Base-by-base conservation (phyloP, 768 basidiomycete species). In the Podaxis pistillaris region DNA sequence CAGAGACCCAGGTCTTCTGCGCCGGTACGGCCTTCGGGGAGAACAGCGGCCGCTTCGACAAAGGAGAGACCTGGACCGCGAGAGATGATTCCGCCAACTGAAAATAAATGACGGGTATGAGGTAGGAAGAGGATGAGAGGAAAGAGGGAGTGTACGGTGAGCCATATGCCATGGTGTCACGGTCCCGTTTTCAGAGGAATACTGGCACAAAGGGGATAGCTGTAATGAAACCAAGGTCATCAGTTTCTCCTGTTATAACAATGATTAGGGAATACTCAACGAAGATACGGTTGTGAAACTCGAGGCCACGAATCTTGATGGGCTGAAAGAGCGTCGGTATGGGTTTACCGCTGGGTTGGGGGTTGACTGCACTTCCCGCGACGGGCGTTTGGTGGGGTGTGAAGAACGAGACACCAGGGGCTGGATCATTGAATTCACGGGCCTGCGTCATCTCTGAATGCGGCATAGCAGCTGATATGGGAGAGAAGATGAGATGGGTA, bases 31-130 rank as follows among this genome's bases (percentile, higher is more conserved):
- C 85, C 85, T 68, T 85, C 79, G 0, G 83, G 80, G 6, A 76
- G 67, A n/a, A 90, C 83, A 9, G 85, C 84, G 0, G 86, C 84
- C 1, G 89, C 89, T 73, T 93, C 91, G 24, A 89, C 73, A 49
- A 86, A 76, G 59, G 86, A 79, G 1, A 85, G 74, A 0, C 86
- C 88, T 0, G 88, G 83, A 3, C 78, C 78, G 13, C 84, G 82
- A 5, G 76, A 79, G 54, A 83, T 68, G 56, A 86, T 83, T 2
- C 82, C 82, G 0, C 82, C 81, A 50, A 85, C 85, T 86, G 40
- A 3, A 49, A 60, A 58, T 28, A 15, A 26, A 37, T 28, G 40
- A 49, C 26, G 30, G 28, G 61, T 59, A 28, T 58, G 8, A 58
- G 65, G 22, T 24, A 19, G 63, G 60, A 22, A 3, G 28, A 68